A percentile compares a stretch with the other conserved stretches of the same genome.
phyloP scores from a whole-genome alignment of 2,329 filamentous ascomycete species.

The Xylaria sp. region DNA sequence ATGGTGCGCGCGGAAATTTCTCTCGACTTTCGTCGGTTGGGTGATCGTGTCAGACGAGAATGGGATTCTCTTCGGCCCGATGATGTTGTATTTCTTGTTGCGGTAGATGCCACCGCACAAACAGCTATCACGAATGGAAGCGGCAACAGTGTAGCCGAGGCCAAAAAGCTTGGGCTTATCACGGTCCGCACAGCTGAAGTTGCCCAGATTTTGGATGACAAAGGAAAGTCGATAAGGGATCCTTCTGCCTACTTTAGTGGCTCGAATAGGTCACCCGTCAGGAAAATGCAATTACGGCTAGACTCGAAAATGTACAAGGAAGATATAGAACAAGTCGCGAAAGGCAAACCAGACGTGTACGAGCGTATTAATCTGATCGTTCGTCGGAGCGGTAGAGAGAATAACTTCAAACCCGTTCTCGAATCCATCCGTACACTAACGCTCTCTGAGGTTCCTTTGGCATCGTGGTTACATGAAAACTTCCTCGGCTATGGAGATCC shows the following conservation, averaged over 20 bases:
- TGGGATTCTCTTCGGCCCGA: constrained; percentile 90
- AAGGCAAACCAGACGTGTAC: constrained; percentile 82
- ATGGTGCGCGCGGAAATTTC: constrained; percentile 86
- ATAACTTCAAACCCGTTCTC: constrained; percentile 95
- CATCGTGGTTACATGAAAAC: constrained; percentile 93
- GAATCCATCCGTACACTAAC: constrained; percentile 90
- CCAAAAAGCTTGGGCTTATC: constrained; percentile 73
- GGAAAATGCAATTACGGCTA: constrained; percentile 81
- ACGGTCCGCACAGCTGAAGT: constrained; percentile 85
- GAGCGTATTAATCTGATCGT: constrained; percentile 86
- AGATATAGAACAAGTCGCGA: constrained; percentile 73
- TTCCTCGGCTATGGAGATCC: constrained; percentile 98
- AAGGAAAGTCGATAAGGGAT: constrained; percentile 77
- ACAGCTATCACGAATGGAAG: constrained; percentile 66
- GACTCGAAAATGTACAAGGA: constrained; percentile 81
- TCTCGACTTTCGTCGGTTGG: constrained; percentile 83
- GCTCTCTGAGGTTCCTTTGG: constrained; percentile 84
- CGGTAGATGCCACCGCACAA: constrained; percentile 71
- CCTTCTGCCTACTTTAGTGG: constrained; percentile 70
- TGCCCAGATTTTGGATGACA: constrained; percentile 86
- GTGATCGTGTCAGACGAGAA: constrained; percentile 78
- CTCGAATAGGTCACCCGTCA: constrained; percentile 66
- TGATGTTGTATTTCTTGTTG: constrained; percentile 89
- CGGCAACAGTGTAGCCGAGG: constrained; percentile 55
- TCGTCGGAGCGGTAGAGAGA: constrained; percentile 85